Base-by-base conservation (phyloP, 2,329 filamentous ascomycete genomes). In the Penicillium sp. region DNA sequence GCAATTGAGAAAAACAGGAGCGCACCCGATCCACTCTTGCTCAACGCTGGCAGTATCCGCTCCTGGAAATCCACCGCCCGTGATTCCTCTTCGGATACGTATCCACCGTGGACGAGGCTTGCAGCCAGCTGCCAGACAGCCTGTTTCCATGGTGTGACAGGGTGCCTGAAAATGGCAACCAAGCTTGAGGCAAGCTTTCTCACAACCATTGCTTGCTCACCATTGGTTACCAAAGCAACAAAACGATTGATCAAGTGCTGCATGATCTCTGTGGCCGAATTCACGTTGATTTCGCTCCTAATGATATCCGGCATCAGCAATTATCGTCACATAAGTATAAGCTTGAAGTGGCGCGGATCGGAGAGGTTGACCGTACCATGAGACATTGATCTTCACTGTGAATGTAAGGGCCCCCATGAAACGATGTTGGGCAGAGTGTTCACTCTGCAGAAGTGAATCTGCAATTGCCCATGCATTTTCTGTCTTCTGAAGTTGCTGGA, bases 371-470 rank as follows among this genome's bases (percentile, higher is more conserved):
- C 61, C 79, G 60, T 76, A 89, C 88, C 86, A 90, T 68, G 94
- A 90, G n/a, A 87, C 88, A 70, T 97, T 97, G 55, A 97, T 84
- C 75, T 97, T 99, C 65, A 97, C 86, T 48, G 91, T 95, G 62
- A 97, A 88, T 0, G 93, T 97, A 56, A 97, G 80, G 31, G 92
- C 93, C 15, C 91, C 94, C 69, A 96, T 96, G 75, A 97, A 97
- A 60, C 89, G 88, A 62, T 94, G 85, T 65, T 92, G 61, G 8
- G 56, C 87, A 57, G 88, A 83, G 62, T 90, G 86, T 23, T 82
- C 77, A 57, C 84, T 85, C 48, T 78, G 78, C 12, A 97, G 78
- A 15, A 97, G 79, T 49, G 85, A 84, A 67, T 93, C 86, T 21
- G 91, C 91, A 44, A 97, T 81, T 53, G 88, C 82, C 94, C 94